Base-by-base conservation (phyloP, 129 eudicot species). In the Centella asiatica region DNA sequence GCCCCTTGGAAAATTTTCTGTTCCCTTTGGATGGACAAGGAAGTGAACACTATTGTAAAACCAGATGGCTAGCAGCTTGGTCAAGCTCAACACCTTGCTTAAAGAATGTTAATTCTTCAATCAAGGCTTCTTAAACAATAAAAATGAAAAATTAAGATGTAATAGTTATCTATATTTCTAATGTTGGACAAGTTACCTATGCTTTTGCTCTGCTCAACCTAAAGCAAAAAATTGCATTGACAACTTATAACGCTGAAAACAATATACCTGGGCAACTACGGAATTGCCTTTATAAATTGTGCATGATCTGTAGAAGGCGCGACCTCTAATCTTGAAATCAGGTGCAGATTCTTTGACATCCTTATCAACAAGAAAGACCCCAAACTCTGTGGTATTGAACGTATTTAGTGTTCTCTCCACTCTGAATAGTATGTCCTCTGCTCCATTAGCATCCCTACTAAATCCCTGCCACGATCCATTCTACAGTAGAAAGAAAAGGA, bases 221-320 rank as follows among this genome's bases (percentile, higher is more conserved):
- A 44, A 54, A 55, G 23, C 56, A 45, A 44, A 18, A 8, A 7
- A 19, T 25, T 6, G 3, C 17, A 59, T n/a, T 10, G 57, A 20
- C 0, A 24, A 31, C 42, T 1, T 42, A 27, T 12, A 55, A 15
- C 51, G 33, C 17, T 36, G 53, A 5, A 49, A 45, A 27, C 15
- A 29, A 46, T 84, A 46, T 88, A 90, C 97, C 97, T 90, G 84
- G 32, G 95, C 97, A 51, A 81, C 76, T 39, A 90, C 61, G 48
- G 85, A 72, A 66, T 86, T 64, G 31, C 72, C 95, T 13, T 67
- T 79, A 52, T 90, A 90, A 27, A 90, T 77, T 47, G 97, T 86
- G 79, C 97, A 86, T 18, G 97, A 72, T 75, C 95, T 81, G 67
- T 67, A 60, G 74, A 83, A 86, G 56, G 84, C 83, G 59, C 74